A percentile compares a stretch with the other conserved stretches of the same genome.
These are phyloP conservation scores for Salix purpurea DNA, from an alignment of 345 rosid genomes.

Conservation along the genomic window DNA sequence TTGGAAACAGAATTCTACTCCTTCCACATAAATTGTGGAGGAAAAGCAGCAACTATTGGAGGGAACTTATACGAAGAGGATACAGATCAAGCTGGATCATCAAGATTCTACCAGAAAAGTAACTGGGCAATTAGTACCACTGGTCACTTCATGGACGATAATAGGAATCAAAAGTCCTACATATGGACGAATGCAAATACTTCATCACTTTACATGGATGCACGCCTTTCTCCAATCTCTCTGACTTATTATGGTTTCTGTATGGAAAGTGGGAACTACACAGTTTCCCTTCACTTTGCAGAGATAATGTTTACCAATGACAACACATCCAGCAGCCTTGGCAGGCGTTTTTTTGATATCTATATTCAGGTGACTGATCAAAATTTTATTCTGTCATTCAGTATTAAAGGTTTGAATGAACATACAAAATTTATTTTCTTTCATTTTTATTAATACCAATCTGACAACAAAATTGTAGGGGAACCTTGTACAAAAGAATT, in stretches of 20 bases:
- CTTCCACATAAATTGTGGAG: background rate
- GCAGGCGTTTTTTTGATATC: background rate
- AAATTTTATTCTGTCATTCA: too few relatives aligned
- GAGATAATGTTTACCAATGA: background rate
- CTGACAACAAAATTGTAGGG: background rate
- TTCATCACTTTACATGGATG: slow-evolving; percentile 1
- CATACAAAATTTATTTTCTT: background rate
- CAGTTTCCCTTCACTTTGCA: slow-evolving; percentile 6
- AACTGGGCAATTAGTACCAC: slow-evolving; percentile 7
- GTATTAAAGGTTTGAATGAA: too few relatives aligned
- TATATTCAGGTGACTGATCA: background rate
- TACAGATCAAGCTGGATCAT: slow-evolving; percentile 3
- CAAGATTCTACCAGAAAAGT: background rate
- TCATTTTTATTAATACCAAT: background rate
- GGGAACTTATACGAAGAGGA: background rate
- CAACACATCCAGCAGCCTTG: background rate
- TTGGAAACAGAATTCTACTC: background rate
- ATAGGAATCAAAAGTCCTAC: background rate
- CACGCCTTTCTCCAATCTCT: background rate
- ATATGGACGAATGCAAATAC: background rate
- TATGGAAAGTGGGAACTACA: background rate
- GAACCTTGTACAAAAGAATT: background rate
- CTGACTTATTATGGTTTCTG: background rate
- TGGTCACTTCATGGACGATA: background rate
- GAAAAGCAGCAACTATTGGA: background rate